Base-by-base conservation (phyloP, 2,329 filamentous ascomycete genomes). In the Colletotrichum lupini region DNA sequence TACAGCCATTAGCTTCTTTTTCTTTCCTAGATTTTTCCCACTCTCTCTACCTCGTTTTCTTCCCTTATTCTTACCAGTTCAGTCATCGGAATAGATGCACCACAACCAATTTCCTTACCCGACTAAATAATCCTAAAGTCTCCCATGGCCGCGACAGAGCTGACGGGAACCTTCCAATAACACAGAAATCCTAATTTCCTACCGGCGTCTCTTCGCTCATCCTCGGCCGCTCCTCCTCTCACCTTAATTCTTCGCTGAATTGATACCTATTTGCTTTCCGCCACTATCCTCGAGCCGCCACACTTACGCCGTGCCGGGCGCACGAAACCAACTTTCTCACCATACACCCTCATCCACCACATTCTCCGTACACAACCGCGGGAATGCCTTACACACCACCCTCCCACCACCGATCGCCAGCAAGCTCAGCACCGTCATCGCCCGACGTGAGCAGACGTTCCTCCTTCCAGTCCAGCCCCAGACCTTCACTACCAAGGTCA, bases 351-450 rank as follows among this genome's bases (percentile, higher is more conserved):
- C n/a, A n/a, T 11, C 55, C 32, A 46, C 8, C 28, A 49, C 52
- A 56, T 8, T 52, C 14, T 26, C 52, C 30, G 22, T 22, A 58
- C 30, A 35, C 76, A 79, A 76, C 76, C 68, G 78, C 82, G 82
- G 86, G 89, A 86, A 97, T 97, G 94, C 94, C 94, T 91, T 97
- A 97, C 87, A 97, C 94, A 83, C 94, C 94, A 74, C 94, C 94
- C 75, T 90, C 92, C 78, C 89, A 90, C 80, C 63, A 56, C 58
- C 85, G 88, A 80, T 92, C 91, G 74, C 90, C 91, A 79, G 86
- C 90, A 77, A 86, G 88, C 74, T 91, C 91, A 78, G 85, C 86
- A 73, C 84, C 88, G 64, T 79, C 86, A 26, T 92, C 91, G 64
- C 90, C 90, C 14, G 84, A 86, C 77, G 80, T 82, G 76, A 92